phyloP scores from a whole-genome alignment of 78 protist genomes.

The Chrysochromulina tobinii region DNA sequence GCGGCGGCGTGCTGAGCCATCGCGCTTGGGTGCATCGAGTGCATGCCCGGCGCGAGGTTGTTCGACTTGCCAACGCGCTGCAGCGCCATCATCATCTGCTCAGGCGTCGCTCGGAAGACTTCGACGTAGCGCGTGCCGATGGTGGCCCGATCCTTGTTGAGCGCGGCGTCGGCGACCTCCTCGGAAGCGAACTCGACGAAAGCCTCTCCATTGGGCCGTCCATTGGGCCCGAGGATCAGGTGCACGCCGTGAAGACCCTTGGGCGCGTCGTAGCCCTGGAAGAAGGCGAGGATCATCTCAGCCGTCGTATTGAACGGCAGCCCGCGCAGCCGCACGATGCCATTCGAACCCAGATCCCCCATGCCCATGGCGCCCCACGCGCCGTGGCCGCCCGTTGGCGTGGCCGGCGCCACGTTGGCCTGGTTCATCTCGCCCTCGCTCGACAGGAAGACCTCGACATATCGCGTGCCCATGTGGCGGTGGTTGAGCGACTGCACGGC shows the following conservation, averaged over 20 bases:
- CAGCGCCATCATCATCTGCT: not conserved
- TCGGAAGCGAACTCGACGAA: constrained; percentile 15
- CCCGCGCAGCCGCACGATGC: constrained; percentile 8
- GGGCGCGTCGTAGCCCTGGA: not conserved
- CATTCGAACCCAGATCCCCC: not conserved
- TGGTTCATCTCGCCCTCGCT: not conserved
- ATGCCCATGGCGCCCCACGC: too few relatives aligned
- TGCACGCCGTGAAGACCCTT: not conserved
- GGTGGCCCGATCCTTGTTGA: not conserved
- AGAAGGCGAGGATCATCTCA: not conserved
- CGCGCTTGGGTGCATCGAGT: too few relatives aligned
- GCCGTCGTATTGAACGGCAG: not conserved
- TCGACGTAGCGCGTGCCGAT: constrained; percentile 37
- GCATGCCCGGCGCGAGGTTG: not conserved
- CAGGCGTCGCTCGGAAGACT: not conserved
- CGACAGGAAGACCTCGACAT: constrained; percentile 24
- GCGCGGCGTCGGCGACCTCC: not conserved
- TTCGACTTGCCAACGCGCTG: not conserved
- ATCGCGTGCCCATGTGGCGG: constrained; percentile 2
- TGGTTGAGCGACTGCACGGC: constrained; percentile 2
- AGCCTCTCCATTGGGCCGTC: constrained; percentile 25
- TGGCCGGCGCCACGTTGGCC: not conserved
- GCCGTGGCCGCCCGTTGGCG: not conserved
- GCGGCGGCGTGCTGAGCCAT: too few relatives aligned
- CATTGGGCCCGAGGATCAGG: not conserved